These are phyloP conservation scores for Wickerhamomyces silvicola DNA, from an alignment of 805 yeast genomes.

Conservation along the genomic window DNA sequence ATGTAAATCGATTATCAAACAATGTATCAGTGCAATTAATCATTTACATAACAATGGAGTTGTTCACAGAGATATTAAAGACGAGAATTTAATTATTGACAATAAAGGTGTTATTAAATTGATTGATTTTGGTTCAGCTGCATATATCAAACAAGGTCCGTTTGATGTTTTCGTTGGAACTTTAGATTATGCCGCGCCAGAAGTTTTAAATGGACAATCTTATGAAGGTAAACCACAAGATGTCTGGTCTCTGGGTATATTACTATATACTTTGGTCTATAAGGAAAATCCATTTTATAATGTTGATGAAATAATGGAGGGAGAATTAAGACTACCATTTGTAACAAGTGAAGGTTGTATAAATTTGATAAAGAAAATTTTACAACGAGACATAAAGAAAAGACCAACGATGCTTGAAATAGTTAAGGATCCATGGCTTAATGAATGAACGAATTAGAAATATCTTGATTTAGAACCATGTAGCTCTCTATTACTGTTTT, in stretches of 20 bases:
- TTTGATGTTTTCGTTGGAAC: conserved; percentile 98
- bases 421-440: conserved; percentile 64
- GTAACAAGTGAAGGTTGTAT: conserved; percentile 54
- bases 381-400: conserved; percentile 56
- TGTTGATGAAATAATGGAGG: conserved; percentile 93
- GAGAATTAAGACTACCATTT: conserved; percentile 67
- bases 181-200: conserved; percentile 96
- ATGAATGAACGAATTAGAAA: background rate
- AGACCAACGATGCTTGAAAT: conserved; percentile 76
- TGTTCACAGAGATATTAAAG: conserved; percentile 92
- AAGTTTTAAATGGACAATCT: conserved; percentile 80
- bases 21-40: conserved; percentile 68
- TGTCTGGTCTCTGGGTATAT: conserved; percentile 93
- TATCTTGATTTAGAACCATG: background rate
- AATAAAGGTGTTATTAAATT: conserved; percentile 72
- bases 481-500: background rate
- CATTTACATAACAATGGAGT: conserved; percentile 84
- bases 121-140: conserved; percentile 95
- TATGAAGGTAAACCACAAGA: conserved; percentile 94
- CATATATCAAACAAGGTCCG: conserved; percentile 85
- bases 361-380: conserved; percentile 53
- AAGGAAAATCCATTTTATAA: conserved; percentile 95
- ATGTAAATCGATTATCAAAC: conserved; percentile 71
- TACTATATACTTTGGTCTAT: conserved; percentile 82
- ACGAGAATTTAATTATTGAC: conserved; percentile 88